These are phyloP conservation scores for Cucurbita pepo DNA, from an alignment of 306 rosid species.

Conservation along the genomic window DNA sequence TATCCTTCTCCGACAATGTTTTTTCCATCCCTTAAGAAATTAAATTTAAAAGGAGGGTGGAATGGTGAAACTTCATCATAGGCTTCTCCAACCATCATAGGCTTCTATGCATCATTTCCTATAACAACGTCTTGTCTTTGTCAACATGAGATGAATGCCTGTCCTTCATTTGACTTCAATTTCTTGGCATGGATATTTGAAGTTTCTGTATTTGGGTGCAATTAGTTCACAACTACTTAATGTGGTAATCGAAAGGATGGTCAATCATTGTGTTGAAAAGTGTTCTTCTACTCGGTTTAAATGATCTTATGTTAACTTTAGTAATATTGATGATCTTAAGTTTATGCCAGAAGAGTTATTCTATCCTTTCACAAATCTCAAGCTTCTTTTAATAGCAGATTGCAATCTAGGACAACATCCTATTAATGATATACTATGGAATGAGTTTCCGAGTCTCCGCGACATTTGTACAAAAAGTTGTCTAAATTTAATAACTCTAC, in stretches of 20 bases:
- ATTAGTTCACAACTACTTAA: no score
- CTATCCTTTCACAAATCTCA: background rate
- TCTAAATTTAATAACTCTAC: background rate
- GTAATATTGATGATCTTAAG: background rate
- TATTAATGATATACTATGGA: background rate
- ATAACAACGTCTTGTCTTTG: background rate
- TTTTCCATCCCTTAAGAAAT: no score
- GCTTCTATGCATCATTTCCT: no score
- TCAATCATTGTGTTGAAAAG: no score
- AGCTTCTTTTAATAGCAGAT: background rate
- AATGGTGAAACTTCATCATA: no score
- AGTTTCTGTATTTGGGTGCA: no score
- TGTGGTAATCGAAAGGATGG: no score
- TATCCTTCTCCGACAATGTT: no score
- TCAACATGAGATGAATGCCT: background rate
- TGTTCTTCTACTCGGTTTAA: no score
- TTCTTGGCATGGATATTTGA: background rate
- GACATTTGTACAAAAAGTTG: background rate
- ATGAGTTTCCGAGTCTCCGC: background rate
- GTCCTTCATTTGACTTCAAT: background rate
- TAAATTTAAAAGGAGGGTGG: no score
- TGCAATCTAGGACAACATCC: background rate
- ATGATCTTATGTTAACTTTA: background rate
- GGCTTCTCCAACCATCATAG: no score
- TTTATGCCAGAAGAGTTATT: background rate